Evolutionary conservation across 2,329 filamentous ascomycete genomes (phyloP), one percentile per base, ranked within the genome.

Genomic region (Colletotrichum limetticola): DNA sequence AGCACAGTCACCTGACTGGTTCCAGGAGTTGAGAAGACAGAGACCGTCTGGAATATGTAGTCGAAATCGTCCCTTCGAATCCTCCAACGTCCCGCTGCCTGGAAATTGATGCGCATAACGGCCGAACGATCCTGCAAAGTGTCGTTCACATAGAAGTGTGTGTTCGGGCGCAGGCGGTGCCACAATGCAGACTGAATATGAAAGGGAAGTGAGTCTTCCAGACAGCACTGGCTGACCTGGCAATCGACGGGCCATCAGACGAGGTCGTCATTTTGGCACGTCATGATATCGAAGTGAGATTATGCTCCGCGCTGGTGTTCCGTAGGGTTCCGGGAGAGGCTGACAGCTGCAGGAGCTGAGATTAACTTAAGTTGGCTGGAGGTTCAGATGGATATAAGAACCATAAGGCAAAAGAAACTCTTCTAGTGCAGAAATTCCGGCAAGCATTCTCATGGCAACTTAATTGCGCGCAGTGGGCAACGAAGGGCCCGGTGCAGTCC

Each of bases 311-410:
- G 42, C 26, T 11, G 32, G 32, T n/a, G 35, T 26, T 28, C 28
- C 49, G 55, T 71, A 68, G 53, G 52, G 57, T 59, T 69, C 32
- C 30, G 46, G 66, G 28, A 32, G 32, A 30, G 53, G 55, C 42
- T 72, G 69, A 69, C 69, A 72, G 58, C 49, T 72, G 66, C 58
- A 68, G 26, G 53, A 59, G 66, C 65, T 53, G 66, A 65, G 16
- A 53, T 65, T 35, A 60, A 56, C 37, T 70, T 35, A 60, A 28
- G 58, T 35, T 26, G 55, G 42, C 30, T 28, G 3, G n/a, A 62
- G 59, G 66, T 70, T 72, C 70, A 70, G 70, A 72, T 65, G 70
- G 60, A 60, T 65, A 56, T 35, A 6, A 24, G 49, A 24, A 59
- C 26, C 30, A 63, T 63, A 70, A 70, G 60, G 24, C 32, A 72